These are phyloP conservation scores for Verticillium dahliae DNA, from an alignment of 2,329 filamentous ascomycete genomes.

Conservation along the genomic window DNA sequence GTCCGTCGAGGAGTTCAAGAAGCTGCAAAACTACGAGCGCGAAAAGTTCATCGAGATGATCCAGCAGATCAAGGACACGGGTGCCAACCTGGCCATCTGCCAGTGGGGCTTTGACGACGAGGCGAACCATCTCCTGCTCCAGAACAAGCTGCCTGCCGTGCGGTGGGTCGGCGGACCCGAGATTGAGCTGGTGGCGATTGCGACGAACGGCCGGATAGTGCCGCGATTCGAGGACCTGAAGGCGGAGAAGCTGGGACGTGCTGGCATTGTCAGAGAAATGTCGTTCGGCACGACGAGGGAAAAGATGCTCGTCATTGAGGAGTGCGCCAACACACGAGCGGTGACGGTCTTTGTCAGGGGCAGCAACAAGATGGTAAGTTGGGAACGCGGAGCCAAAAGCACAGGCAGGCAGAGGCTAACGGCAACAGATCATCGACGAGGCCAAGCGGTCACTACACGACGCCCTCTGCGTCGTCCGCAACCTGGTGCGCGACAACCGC, in stretches of 20 bases:
- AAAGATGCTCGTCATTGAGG: conserved; percentile 99
- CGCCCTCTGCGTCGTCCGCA: conserved; percentile 93
- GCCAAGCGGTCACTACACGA: conserved; percentile 97
- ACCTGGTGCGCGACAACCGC: conserved; percentile 90
- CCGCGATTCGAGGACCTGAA: conserved; percentile 94
- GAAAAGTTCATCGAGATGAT: conserved; percentile 99
- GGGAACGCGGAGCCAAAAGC: neutral
- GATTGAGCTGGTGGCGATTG: conserved; percentile 97
- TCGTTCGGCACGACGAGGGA: conserved; percentile 94
- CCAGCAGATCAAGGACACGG: conserved; percentile 92
- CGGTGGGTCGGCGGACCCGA: conserved; percentile 97
- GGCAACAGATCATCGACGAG: conserved; percentile 84
- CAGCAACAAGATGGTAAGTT: conserved; percentile 95
- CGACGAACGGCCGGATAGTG: conserved; percentile 95
- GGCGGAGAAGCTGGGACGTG: conserved; percentile 81
- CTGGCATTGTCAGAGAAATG: conserved; percentile 90
- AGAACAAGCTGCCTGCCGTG: conserved; percentile 92
- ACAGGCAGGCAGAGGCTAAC: conserved; percentile 11
- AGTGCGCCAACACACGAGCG: conserved; percentile 94
- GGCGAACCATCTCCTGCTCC: conserved; percentile 92
- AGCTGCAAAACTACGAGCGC: conserved; percentile 89
- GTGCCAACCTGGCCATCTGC: conserved; percentile 95
- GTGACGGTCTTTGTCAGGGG: conserved; percentile 95
- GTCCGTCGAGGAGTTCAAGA: conserved; percentile 96
- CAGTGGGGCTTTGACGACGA: conserved; percentile 99